Conservation (phyloP, 306 rosid species). For the Corylus americana region DNA sequence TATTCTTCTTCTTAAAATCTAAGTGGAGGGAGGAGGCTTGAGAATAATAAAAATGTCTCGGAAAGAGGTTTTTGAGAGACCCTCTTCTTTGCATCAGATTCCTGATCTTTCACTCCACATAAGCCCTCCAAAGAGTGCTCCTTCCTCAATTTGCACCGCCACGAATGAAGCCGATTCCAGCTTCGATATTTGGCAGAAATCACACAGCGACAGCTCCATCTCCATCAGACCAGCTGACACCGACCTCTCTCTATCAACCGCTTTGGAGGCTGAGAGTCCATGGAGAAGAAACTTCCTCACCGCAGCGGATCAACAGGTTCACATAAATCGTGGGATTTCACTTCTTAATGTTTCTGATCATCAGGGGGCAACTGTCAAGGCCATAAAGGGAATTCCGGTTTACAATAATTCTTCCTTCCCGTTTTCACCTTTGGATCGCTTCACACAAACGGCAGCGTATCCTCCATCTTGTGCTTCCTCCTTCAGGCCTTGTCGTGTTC, state of each 20-base stretch:
- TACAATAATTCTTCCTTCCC: conserved; percentile 40
- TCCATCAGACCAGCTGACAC: conserved; percentile 43
- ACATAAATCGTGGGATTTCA: conserved; percentile 31
- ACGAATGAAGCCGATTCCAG: conserved; percentile 34
- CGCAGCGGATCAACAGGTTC: conserved; percentile 3
- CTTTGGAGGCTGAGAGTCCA: conserved; percentile 48
- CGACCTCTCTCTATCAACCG: conserved; percentile 45
- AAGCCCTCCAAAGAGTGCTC: conserved; percentile 65
- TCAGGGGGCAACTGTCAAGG: conserved; percentile 23
- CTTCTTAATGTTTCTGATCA: conserved; percentile 24
- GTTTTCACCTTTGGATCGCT: conserved; percentile 16
- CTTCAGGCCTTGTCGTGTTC: conserved; percentile 22
- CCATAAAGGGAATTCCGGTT: conserved; percentile 71
- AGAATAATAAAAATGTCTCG: conserved; percentile 43
- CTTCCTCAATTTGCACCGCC: conserved; percentile 47
- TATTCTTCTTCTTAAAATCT: background rate
- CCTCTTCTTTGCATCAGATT: conserved; percentile 44
- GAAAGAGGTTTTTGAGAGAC: conserved; percentile 26
- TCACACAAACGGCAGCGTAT: conserved; percentile 26
- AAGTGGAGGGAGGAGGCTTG: conserved; percentile 7
- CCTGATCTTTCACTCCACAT: conserved; percentile 91
- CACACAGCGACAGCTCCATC: conserved; percentile 51
- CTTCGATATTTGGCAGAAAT: conserved; percentile 59
- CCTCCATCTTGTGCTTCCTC: conserved; percentile 28
- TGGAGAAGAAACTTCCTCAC: conserved; percentile 39